These are phyloP conservation scores for Gentiana straminea DNA, from an alignment of 257 asterid genomes.

Conservation along the genomic window DNA sequence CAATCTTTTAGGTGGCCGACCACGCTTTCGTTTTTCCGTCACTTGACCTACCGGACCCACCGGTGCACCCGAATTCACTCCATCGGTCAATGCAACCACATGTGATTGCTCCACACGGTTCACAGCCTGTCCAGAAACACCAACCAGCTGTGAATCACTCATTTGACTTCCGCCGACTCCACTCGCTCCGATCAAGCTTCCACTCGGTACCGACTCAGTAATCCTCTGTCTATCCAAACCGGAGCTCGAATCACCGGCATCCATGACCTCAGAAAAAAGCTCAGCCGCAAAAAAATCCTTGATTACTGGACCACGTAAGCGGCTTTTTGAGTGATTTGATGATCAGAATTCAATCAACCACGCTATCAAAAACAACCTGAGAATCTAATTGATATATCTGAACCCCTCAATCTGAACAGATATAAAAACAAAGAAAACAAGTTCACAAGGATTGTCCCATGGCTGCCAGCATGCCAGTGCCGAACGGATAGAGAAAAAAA, in stretches of 20 bases:
- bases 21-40: constrained; percentile 54
- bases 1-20: constrained; percentile 53
- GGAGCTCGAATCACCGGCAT: constrained; percentile 14
- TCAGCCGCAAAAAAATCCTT: constrained; percentile 21
- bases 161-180: constrained; percentile 14
- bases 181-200: constrained; percentile 36
- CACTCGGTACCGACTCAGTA: constrained; percentile 27
- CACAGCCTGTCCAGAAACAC: constrained; percentile 15
- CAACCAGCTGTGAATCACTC: constrained; percentile 18
- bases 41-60: constrained; percentile 20
- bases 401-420: too few species aligned
- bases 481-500: not conserved
- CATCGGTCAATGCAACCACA: constrained; percentile 8
- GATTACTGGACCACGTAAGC: not conserved
- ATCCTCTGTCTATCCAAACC: constrained; percentile 6
- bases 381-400: constrained; percentile 7
- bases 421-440: constrained; percentile 5
- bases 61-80: constrained; percentile 8
- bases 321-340: not conserved
- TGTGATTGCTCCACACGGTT: constrained; percentile 8
- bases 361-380: constrained; percentile 2
- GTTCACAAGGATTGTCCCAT: constrained; percentile 5
- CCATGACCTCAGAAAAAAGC: constrained; percentile 8
- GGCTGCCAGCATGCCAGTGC: constrained; percentile 4
- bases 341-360: constrained; percentile 7